Conservation (phyloP, 345 rosid genomes). For the Corchorus capsularis region DNA sequence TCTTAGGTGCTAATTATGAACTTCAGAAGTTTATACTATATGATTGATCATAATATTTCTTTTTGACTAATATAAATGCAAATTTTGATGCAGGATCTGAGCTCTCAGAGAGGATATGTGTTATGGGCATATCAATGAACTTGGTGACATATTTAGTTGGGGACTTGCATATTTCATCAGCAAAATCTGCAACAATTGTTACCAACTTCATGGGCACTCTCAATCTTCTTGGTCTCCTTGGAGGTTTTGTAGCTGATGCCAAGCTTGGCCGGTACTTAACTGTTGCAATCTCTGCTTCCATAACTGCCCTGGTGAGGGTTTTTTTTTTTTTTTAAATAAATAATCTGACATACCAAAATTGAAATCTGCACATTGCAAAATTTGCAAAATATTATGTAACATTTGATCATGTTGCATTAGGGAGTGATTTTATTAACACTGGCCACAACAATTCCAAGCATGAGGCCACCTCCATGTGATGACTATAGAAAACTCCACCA, state of each 20-base stretch:
- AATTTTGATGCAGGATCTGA: conserved; percentile 60
- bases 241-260: conserved; percentile 95
- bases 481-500: conserved; percentile 55
- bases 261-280: conserved; percentile 80
- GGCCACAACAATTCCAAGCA: conserved; percentile 69
- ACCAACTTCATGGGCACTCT: conserved; percentile 96
- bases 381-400: not conserved
- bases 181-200: conserved; percentile 79
- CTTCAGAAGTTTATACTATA: not conserved
- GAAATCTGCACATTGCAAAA: not conserved
- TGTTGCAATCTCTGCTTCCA: conserved; percentile 61
- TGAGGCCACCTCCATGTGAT: conserved; percentile 79
- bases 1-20: conserved; percentile 51
- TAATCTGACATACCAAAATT: not conserved
- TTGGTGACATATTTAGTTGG: conserved; percentile 83
- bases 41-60: not conserved
- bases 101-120: conserved; percentile 88
- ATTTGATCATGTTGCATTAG: conserved; percentile 26
- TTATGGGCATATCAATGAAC: conserved; percentile 91
- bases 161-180: conserved; percentile 70
- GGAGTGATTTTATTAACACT: conserved; percentile 66
- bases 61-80: not conserved
- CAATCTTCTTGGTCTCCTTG: conserved; percentile 78
- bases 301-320: conserved; percentile 65
- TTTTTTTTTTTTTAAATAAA: not conserved